A percentile compares a stretch with the other conserved stretches of the same genome.
Evolutionary conservation across 352 stramenopile species (phyloP).

Genomic region (Globisporangium nagaii): DNA sequence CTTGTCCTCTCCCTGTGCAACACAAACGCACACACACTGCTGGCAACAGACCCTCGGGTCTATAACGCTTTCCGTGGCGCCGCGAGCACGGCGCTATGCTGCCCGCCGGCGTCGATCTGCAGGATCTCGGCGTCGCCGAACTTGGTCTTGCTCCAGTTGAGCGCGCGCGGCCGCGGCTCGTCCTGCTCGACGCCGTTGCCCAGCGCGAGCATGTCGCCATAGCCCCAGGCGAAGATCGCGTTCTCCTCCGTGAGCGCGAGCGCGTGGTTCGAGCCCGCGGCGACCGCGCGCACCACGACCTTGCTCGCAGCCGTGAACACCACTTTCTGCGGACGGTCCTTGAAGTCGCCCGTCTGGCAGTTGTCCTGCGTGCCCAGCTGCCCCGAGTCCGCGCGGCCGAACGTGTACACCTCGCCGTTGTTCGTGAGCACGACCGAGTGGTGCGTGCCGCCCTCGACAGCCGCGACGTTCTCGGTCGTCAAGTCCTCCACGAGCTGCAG

Average conservation of each 20-base stretch:
- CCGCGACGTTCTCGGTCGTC: conserved; percentile 49
- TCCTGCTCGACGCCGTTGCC: conserved; percentile 84
- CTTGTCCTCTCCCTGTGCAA: too few relatives aligned
- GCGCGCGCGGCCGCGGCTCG: conserved; percentile 51
- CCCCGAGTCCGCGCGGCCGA: conserved; percentile 92
- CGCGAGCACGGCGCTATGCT: conserved; percentile 83
- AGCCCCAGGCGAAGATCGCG: conserved; percentile 88
- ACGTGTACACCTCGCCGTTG: conserved; percentile 87
- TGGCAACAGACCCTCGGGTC: too few relatives aligned
- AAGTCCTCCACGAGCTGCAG: conserved; percentile 76
- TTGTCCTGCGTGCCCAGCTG: conserved; percentile 86
- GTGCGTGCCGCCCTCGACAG: conserved; percentile 89
- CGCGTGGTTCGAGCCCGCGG: conserved; percentile 85
- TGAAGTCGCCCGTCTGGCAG: conserved; percentile 72
- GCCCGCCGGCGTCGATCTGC: conserved; percentile 80
- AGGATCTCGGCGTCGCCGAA: conserved; percentile 60
- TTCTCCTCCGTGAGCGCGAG: conserved; percentile 73
- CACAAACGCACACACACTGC: too few relatives aligned
- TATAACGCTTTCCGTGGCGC: neutral
- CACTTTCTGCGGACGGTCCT: conserved; percentile 75
- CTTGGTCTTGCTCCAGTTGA: conserved; percentile 70
- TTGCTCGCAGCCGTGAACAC: conserved; percentile 26
- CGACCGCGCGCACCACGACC: conserved; percentile 29
- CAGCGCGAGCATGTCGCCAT: conserved; percentile 89
- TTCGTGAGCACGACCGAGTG: conserved; percentile 90